Evolutionary conservation across 2,329 filamentous ascomycete genomes (phyloP), one percentile per base, ranked within the genome.

Genomic region (Didymosphaeria variabile): DNA sequence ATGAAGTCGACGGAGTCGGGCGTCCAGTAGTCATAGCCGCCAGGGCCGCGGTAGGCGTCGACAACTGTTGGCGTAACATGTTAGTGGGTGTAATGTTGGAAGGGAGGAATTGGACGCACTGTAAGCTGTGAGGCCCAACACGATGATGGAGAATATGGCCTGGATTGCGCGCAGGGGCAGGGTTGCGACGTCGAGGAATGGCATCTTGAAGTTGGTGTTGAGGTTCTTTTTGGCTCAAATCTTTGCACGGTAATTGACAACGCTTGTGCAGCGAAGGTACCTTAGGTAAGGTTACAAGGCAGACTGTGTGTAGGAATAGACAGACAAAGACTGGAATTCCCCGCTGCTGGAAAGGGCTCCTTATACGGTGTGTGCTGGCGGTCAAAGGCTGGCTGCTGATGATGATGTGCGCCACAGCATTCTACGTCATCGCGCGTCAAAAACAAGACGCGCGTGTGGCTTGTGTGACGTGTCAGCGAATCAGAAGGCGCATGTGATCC

Each of bases 61-160:
- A 88, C 84, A 67, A 89, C 69, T 73, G 52, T 1, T 19, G 26
- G 23, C 34, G 32, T 19, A 29, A 2, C 26, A 3, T n/a, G 67
- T 54, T 71, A 68, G 70, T 57, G 45, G 58, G 38, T 32, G 34
- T 50, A 13, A 13, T 23, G 17, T 17, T 26, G 36, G 26, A 10
- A 23, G 40, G 4, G 29, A 10, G 53, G 21, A 47, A 36, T 49
- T 49, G 34, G n/a, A 80, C 85, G 38, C 83, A 93, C 91, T 80
- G 74, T 94, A 93, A 55, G 87, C 90, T n/a, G 87, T 90, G 31
- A 95, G 79, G 38, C 90, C 92, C 13, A 97, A 85, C 70, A 93
- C 87, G 70, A 96, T 89, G 68, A 96, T 84, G 58, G 88, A 84
- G 69, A 96, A 87, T 55, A 94, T 66, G 12, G 84, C 85, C 70